Evolutionary conservation across 345 rosid species (phyloP).

Genomic region (Firmiana major): DNA sequence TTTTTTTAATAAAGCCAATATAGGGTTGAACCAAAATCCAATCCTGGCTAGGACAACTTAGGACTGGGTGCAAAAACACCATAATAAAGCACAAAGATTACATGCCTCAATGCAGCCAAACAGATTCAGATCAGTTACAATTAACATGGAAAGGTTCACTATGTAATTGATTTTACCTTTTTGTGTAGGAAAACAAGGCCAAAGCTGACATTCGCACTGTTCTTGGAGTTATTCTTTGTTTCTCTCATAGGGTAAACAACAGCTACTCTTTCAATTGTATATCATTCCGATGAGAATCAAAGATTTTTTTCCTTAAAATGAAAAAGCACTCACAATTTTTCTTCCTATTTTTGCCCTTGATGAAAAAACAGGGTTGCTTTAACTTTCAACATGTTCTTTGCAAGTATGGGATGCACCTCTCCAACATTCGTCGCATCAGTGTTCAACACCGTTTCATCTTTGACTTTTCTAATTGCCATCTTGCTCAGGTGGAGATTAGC

Average conservation of each 20-base stretch:
- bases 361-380: constrained; percentile 38
- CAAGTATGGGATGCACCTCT: constrained; percentile 50
- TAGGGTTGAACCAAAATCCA: too few relatives aligned
- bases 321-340: not conserved
- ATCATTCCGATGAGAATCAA: not conserved
- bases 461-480: constrained; percentile 45
- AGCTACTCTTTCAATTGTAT: not conserved
- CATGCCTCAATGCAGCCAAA: too few relatives aligned
- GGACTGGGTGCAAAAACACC: too few relatives aligned
- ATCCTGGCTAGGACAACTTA: too few relatives aligned
- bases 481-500: constrained; percentile 29
- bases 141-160: not conserved
- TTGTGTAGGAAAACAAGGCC: constrained; percentile 57
- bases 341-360: not conserved
- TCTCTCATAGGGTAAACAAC: constrained; percentile 53
- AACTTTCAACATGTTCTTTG: constrained; percentile 46
- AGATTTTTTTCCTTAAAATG: not conserved
- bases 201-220: constrained; percentile 43
- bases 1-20: too few relatives aligned
- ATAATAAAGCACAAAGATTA: too few relatives aligned
- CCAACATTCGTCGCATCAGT: constrained; percentile 45
- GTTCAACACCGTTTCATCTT: constrained; percentile 43
- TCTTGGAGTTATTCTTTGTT: constrained; percentile 51
- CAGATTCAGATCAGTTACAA: too few relatives aligned
- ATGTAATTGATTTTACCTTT: not conserved